Evolutionary conservation across 371 early-diverging fungal genomes (phyloP), one percentile per base, ranked within the genome.

Genomic region (Circinella minor): DNA sequence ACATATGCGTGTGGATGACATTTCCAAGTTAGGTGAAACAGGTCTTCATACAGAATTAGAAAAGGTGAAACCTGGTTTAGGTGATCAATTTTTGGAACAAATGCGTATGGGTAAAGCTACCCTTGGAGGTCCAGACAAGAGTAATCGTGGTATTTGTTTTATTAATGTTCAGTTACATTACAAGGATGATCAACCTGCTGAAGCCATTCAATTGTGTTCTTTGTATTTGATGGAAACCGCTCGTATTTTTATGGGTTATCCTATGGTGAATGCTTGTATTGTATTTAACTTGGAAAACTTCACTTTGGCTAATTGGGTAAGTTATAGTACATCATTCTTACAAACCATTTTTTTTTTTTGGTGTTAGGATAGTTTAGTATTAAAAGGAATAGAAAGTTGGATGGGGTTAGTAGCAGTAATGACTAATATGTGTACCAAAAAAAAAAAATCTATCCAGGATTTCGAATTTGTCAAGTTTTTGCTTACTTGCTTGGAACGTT

Each of bases 261-360:
- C 94, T 4, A 81, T 90, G 59, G 96, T 95, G 72, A 87, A 90
- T 17, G 91, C 86, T 15, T 89, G 91, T 66, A 80, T 95, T 43
- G 86, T 97, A 48, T 95, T 96, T 76, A 94, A 97, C 75, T 79
- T 97, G 83, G 90, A 89, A 46, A 88, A 86, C 47, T 95, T 96
- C 65, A 86, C 90, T 27, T 80, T 93, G 64, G 82, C 82, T 72
- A 96, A 95, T 83, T 93, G 95, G 93, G 87, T 86, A 77, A 27
- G 74, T 72, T 13, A 55, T 69, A n/a, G 36, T 27, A 20, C 10
- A n/a, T n/a, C 1, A 15, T 27, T 20, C 34, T 36, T n/a, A n/a
- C n/a, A n/a, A n/a, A n/a, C n/a, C n/a, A n/a, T n/a, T n/a, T n/a
- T n/a, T n/a, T n/a, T n/a, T n/a, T n/a, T n/a, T n/a, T n/a, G n/a